Base-by-base conservation (phyloP, 1,284 basidiomycete species). In the Phenoliferia sp. region DNA sequence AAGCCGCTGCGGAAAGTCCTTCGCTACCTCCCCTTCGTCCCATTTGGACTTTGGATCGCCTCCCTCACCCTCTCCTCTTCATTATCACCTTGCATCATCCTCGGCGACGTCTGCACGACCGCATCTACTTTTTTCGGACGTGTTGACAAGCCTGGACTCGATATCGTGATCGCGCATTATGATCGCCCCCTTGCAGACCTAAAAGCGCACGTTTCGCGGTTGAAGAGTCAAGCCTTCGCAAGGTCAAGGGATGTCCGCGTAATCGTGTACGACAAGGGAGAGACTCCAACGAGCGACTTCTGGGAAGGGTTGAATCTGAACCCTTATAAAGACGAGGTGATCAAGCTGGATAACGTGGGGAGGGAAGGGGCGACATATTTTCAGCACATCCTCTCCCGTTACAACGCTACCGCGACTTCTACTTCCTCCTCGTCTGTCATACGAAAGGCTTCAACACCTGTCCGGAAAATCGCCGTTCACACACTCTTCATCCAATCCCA, bases 401-500 rank as follows among this genome's bases (percentile, higher is more conserved):
- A 7, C 48, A 52, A 52, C 48, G 17, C 48, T 26, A 52, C 48
- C 48, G 48, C 19, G 22, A 19, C 5, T 19, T 19, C 48, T 6
- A 9, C 5, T 26, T 26, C 48, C 9, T 7, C 39, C 39, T 22
- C 39, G 12, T 44, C 48, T 26, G 6, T 26, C 9, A 19, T 26
- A 78, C 67, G 66, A 77, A 52, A 19, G 7, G 22, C 48, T 26
- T 19, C 48, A 6, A n/a, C 48, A 6, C 28, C 19, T 5, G 22
- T 19, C 48, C 7, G 5, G 17, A 7, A 7, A 67, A 60, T 77
- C 4, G 76, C 76, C 15, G 72, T 67, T 31, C 70, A 75, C 34
- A 78, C 77, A 3, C 67, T 77, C 36, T 78, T 79, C 64, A 71
- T 79, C 55, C 78, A 79, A 64, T 76, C 77, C 9, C 78, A 80